Evolutionary conservation across 2,329 filamentous ascomycete species (phyloP).

Genomic region (Talaromyces amestolkiae): DNA sequence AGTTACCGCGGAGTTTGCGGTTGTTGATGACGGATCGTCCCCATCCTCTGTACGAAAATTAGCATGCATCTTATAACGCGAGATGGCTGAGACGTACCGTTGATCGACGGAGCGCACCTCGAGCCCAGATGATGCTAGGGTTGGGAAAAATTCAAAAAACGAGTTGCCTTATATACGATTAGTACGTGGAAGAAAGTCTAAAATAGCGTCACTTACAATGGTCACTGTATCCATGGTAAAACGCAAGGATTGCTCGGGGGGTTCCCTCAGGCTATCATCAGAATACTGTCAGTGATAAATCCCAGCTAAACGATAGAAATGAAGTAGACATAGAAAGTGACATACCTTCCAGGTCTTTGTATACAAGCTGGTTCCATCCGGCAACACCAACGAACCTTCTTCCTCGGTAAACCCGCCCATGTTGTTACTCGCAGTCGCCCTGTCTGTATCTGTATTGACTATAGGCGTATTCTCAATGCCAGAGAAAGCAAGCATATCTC

Average conservation of each 20-base stretch:
- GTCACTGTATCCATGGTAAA: slow-evolving; percentile 89
- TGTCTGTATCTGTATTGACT: background rate
- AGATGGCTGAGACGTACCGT: slow-evolving; percentile 41
- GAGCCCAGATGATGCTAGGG: slow-evolving; percentile 68
- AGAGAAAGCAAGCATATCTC: slow-evolving; percentile 13
- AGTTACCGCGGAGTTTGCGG: slow-evolving; percentile 64
- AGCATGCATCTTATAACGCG: background rate
- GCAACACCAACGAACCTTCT: slow-evolving; percentile 52
- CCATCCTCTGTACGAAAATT: slow-evolving; percentile 61
- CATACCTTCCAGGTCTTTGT: slow-evolving; percentile 61
- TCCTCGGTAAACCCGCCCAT: slow-evolving; percentile 37
- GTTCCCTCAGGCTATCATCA: slow-evolving; percentile 13
- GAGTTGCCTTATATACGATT: slow-evolving; percentile 54
- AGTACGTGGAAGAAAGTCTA: background rate
- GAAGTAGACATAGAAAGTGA: slow-evolving; percentile 25
- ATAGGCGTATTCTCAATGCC: slow-evolving; percentile 10
- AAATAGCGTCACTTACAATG: slow-evolving; percentile 51
- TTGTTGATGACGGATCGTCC: slow-evolving; percentile 64
- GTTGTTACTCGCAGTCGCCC: slow-evolving; percentile 6
- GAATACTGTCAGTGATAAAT: background rate
- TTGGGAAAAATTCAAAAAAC: slow-evolving; percentile 72
- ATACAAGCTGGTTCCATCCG: slow-evolving; percentile 57
- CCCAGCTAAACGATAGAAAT: background rate
- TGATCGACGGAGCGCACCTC: slow-evolving; percentile 79
- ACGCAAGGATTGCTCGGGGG: slow-evolving; percentile 70